These are phyloP conservation scores for Skeletonema tropicum DNA, from an alignment of 108 stramenopile genomes.

Conservation along the genomic window DNA sequence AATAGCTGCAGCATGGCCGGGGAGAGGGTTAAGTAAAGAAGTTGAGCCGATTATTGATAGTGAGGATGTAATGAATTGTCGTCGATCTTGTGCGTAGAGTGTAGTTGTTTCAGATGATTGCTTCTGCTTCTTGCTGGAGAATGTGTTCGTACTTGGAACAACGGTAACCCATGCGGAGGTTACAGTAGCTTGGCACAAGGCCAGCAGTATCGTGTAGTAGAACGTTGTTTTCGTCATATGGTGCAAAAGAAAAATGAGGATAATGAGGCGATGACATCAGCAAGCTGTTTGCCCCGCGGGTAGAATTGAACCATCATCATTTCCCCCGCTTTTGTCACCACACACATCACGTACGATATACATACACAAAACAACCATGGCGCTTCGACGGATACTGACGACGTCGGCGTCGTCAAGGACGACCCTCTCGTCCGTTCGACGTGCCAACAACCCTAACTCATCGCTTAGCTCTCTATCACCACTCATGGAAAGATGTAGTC, in stretches of 20 bases:
- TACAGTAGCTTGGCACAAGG: background rate
- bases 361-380: slow-evolving; percentile 1
- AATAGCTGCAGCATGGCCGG: background rate
- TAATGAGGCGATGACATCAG: background rate
- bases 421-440: background rate
- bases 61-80: background rate
- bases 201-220: background rate
- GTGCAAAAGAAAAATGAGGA: background rate
- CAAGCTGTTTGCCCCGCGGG: background rate
- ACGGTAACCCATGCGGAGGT: background rate
- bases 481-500: background rate
- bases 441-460: background rate
- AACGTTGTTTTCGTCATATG: background rate
- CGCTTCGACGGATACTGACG: background rate
- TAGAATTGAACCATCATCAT: background rate
- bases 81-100: background rate
- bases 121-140: background rate
- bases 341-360: too few species aligned
- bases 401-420: background rate
- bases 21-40: background rate
- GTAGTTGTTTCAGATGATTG: background rate
- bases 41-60: background rate
- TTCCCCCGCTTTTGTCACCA: background rate
- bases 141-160: background rate
- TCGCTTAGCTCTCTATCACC: background rate